Evolutionary conservation across 2,329 filamentous ascomycete species (phyloP).

Genomic region (Orbilia blumenaviensis): DNA sequence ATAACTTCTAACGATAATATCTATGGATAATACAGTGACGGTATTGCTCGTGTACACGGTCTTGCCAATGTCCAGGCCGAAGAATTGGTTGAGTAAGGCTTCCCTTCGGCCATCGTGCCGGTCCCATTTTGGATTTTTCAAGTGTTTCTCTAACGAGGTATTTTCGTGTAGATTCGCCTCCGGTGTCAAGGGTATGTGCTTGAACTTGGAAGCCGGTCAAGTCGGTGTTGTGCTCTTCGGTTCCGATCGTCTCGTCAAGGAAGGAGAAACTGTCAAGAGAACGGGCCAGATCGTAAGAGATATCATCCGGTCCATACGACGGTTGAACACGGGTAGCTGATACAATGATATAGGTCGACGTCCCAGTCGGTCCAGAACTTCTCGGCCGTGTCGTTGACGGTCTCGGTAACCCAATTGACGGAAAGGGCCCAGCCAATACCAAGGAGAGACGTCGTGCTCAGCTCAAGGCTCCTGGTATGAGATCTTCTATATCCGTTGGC

Average conservation of each 20-base stretch:
- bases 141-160: slow-evolving; percentile 34
- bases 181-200: slow-evolving; percentile 99
- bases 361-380: slow-evolving; percentile 89
- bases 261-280: slow-evolving; percentile 99
- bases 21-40: slow-evolving; percentile 75
- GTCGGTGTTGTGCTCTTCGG: slow-evolving; percentile 99
- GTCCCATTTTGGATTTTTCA: slow-evolving; percentile 21
- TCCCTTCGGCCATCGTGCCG: slow-evolving; percentile 42
- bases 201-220: slow-evolving; percentile 99
- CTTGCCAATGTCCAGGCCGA: slow-evolving; percentile 99
- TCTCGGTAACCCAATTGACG: slow-evolving; percentile 98
- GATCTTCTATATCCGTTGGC: background rate
- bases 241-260: slow-evolving; percentile 99
- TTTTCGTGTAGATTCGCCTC: slow-evolving; percentile 82
- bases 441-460: slow-evolving; percentile 93
- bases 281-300: slow-evolving; percentile 94
- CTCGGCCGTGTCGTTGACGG: slow-evolving; percentile 98
- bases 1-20: slow-evolving; percentile 59
- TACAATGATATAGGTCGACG: slow-evolving; percentile 76
- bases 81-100: slow-evolving; percentile 97
- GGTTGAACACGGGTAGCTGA: slow-evolving; percentile 26
- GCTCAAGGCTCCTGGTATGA: slow-evolving; percentile 88
- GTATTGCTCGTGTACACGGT: slow-evolving; percentile 99
- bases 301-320: background rate
- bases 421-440: slow-evolving; percentile 96